Percentiles rank a stretch among this genome's conserved stretches.
phyloP scores from a whole-genome alignment of 768 basidiomycete species.

The Trametes cinnabarina region DNA sequence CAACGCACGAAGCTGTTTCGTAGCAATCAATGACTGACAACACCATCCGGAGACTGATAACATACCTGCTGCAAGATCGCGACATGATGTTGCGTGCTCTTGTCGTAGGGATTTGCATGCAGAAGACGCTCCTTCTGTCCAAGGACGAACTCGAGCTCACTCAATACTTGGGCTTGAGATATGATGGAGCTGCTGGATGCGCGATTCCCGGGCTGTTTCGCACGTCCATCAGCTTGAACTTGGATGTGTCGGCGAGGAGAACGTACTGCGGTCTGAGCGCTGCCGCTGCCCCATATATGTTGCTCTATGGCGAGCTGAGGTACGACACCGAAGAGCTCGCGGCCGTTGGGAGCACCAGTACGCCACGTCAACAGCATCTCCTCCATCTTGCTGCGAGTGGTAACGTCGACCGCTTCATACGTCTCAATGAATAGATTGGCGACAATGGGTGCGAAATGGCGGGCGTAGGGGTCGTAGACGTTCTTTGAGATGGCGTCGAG shows the following conservation, averaged over 20 bases:
- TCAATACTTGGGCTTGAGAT: constrained; percentile 75
- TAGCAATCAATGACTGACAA: background rate
- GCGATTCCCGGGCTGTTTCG: constrained; percentile 13
- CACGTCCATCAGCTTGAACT: background rate
- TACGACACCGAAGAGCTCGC: constrained; percentile 80
- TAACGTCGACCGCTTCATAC: constrained; percentile 81
- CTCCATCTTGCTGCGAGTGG: constrained; percentile 91
- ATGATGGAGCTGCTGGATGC: constrained; percentile 40
- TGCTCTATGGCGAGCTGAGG: constrained; percentile 84
- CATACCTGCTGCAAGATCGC: constrained; percentile 78
- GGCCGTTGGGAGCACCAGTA: constrained; percentile 73
- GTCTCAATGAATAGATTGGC: constrained; percentile 83
- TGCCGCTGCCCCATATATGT: constrained; percentile 71
- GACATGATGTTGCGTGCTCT: constrained; percentile 65
- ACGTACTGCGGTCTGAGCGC: constrained; percentile 41
- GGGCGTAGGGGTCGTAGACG: constrained; percentile 88
- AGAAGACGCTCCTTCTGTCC: constrained; percentile 75
- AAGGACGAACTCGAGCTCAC: constrained; percentile 79
- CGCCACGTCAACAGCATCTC: constrained; percentile 98
- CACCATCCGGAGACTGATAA: background rate
- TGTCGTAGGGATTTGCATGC: constrained; percentile 73
- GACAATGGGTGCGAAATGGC: constrained; percentile 78
- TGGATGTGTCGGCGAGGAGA: background rate
- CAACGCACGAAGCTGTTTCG: constrained; percentile 59
- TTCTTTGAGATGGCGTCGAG: constrained; percentile 98